Base-by-base conservation (phyloP, 306 rosid genomes). In the Cicer chorassanicum region DNA sequence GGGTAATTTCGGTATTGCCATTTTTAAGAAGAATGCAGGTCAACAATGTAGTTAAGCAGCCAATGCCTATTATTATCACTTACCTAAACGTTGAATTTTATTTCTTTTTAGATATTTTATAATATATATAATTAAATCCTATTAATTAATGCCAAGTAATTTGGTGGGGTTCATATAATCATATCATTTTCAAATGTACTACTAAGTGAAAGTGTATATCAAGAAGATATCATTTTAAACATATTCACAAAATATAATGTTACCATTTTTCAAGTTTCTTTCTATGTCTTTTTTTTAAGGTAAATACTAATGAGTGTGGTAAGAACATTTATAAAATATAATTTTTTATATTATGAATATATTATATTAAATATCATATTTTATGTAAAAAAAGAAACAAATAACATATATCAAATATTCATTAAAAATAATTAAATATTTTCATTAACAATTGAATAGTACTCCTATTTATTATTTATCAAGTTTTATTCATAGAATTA, bases 61-160 rank as follows among this genome's bases (percentile, higher is more conserved):
- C 11, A n/a, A 44, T 29, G n/a, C 2, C 1, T 3, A 13, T 51
- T 38, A 18, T 7, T 1, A 40, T 54, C 60, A 55, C 41, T 18
- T 21, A 68, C 75, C 81, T 68, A 45, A 68, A 68, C 36, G 76
- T 68, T 69, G 75, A 68, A 59, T 45, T 70, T 78, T 50, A 14
- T 70, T 49, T 78, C 3, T 9, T 21, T 75, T 40, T 18, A 29
- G 34, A 16, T 41, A 41, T 41, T 41, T 41, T 41, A 41, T 41
- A 2, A 3, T 4, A 1, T 3, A 39, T 9, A 40, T 9, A 41
- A 40, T 0, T 9, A 1, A 6, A 51, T 14, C 55, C 42, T 51
- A 9, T 21, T 68, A 44, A 43, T 8, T 16, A n/a, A 7, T 55
- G 60, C 60, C 68, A 67, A 7, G 67, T 55, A 34, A 38, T 40